Percentiles rank a stretch among this genome's conserved stretches.
Evolutionary conservation across 345 rosid species (phyloP).

Genomic region (Triadica sebifera): DNA sequence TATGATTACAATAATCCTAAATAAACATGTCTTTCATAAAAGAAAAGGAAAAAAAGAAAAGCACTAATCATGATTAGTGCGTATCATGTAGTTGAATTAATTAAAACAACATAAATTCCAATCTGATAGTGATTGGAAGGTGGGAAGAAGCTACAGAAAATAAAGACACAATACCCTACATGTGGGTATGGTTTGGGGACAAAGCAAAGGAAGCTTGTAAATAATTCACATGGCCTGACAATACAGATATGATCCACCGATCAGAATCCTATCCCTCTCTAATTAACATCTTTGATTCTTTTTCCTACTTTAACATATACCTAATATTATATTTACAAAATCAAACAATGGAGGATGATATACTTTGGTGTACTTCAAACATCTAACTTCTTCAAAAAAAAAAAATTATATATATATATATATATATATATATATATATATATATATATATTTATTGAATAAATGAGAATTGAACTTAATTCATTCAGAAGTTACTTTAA

Average conservation of each 20-base stretch:
- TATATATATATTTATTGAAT: too few relatives aligned
- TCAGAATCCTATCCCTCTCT: background rate
- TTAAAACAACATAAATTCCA: constrained; percentile 24
- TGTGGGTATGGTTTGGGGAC: constrained; percentile 51
- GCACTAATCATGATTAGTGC: constrained; percentile 32
- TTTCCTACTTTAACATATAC: background rate
- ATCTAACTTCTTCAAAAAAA: too few relatives aligned
- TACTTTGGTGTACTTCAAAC: too few relatives aligned
- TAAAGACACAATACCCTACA: constrained; percentile 47
- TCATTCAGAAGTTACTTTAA: too few relatives aligned
- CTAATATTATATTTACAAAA: too few relatives aligned
- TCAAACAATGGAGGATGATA: too few relatives aligned
- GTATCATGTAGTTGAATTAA: constrained; percentile 14
- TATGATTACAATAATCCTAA: too few relatives aligned
- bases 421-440: too few relatives aligned
- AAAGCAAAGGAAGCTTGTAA: constrained; percentile 41
- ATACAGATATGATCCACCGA: too few relatives aligned
- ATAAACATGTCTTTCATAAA: too few relatives aligned
- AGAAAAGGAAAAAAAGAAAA: background rate
- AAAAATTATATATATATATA: too few relatives aligned
- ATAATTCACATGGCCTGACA: constrained; percentile 50
- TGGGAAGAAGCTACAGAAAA: constrained; percentile 18
- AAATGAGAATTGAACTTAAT: too few relatives aligned
- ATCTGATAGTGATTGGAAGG: constrained; percentile 24
- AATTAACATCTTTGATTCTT: background rate